phyloP scores from a whole-genome alignment of 176 grass and related monocot species.

The Tillandsia fasciculata region DNA sequence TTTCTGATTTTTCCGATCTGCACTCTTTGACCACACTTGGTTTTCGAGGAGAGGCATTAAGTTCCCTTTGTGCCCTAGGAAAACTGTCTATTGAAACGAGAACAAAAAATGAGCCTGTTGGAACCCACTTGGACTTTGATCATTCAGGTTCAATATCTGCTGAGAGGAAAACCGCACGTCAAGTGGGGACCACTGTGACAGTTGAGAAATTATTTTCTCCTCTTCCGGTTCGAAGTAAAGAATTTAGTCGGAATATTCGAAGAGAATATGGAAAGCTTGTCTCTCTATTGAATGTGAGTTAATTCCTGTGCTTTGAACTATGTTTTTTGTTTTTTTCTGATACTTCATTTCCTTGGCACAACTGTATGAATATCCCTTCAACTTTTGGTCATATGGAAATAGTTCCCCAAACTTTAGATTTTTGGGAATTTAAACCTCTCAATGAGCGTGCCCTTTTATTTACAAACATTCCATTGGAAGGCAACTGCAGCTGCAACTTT shows the following conservation, averaged over 20 bases:
- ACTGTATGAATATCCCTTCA: no score
- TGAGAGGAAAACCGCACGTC: conserved; percentile 70
- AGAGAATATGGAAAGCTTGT: conserved; percentile 86
- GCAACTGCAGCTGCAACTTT: no score
- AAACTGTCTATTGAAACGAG: conserved; percentile 69
- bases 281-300: conserved; percentile 77
- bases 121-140: conserved; percentile 70
- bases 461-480: no score
- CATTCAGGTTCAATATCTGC: conserved; percentile 55
- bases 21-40: conserved; percentile 64
- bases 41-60: conserved; percentile 81
- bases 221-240: conserved; percentile 80
- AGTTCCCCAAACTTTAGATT: no score
- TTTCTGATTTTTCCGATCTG: conserved; percentile 71
- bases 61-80: conserved; percentile 71
- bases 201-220: conserved; percentile 78
- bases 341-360: no score
- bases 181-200: conserved; percentile 73
- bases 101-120: conserved; percentile 53
- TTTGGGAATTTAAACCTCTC: no score
- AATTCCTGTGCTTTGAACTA: not conserved
- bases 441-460: no score
- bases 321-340: not conserved
- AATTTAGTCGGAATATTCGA: conserved; percentile 79
- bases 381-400: no score